Percentiles rank a stretch among this genome's conserved stretches.
phyloP scores from a whole-genome alignment of 164 flowering plant species.

The Chloranthus sessilifolius region DNA sequence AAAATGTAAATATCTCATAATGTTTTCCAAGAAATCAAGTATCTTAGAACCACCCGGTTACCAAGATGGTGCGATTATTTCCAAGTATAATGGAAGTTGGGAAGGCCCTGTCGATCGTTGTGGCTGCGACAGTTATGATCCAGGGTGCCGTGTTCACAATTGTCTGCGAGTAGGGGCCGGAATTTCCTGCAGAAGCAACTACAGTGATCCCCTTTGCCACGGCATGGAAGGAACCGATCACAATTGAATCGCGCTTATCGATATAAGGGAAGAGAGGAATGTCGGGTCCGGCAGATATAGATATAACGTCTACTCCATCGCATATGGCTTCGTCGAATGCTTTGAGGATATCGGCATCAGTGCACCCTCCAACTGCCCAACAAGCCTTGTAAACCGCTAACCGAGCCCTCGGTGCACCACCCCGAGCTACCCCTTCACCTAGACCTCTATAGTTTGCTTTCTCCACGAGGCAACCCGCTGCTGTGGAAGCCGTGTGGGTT shows the following conservation, averaged over 20 bases:
- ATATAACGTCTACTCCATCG: constrained; percentile 26
- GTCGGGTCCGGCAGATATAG: constrained; percentile 14
- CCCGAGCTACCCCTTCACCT: constrained; percentile 19
- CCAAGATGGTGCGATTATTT: constrained; percentile 13
- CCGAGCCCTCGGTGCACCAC: constrained; percentile 22
- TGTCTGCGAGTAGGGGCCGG: constrained; percentile 21
- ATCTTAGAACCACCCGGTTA: no score
- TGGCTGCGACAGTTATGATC: constrained; percentile 25
- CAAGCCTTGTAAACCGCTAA: constrained; percentile 23
- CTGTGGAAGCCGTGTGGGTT: constrained; percentile 20
- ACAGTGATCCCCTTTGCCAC: constrained; percentile 24
- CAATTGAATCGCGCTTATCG: constrained; percentile 14
- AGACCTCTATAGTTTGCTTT: constrained; percentile 14
- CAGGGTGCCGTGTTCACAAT: constrained; percentile 22
- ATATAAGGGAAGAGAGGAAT: constrained; percentile 14
- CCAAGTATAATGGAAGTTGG: constrained; percentile 19
- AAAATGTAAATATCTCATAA: no score
- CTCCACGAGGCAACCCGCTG: constrained; percentile 15
- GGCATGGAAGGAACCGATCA: constrained; percentile 24
- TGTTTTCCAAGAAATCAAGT: no score
- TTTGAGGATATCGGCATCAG: constrained; percentile 15
- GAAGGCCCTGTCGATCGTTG: constrained; percentile 24
- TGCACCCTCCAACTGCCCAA: constrained; percentile 6
- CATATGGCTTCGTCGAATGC: constrained; percentile 26
- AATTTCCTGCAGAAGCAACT: constrained; percentile 20